phyloP scores from a whole-genome alignment of 192 early-diverging fungal species.

The Backusella sp. region DNA sequence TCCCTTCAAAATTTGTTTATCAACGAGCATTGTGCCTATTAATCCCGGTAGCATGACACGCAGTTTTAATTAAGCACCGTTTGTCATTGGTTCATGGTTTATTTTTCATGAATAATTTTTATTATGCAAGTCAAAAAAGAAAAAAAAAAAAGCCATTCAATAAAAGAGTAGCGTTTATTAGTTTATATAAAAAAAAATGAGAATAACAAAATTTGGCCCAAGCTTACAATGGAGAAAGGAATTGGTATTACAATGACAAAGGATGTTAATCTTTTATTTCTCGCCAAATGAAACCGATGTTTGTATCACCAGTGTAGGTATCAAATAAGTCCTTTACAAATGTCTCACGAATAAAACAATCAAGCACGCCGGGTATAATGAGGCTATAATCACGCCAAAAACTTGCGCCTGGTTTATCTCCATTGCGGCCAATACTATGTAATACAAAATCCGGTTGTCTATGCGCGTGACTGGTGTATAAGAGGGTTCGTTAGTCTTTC shows the following conservation, averaged over 20 bases:
- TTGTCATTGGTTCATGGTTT: no score
- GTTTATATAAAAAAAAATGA: no score
- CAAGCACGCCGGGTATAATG: conserved; percentile 18
- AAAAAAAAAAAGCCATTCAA: no score
- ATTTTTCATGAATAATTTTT: no score
- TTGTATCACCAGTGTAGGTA: neutral
- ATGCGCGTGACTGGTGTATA: conserved; percentile 14
- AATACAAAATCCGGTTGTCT: conserved; percentile 28
- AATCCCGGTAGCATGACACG: neutral
- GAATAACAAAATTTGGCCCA: no score
- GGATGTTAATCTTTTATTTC: neutral
- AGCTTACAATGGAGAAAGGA: no score
- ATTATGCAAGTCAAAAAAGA: no score
- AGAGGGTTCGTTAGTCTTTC: neutral
- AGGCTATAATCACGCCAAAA: conserved; percentile 39
- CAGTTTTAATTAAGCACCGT: no score
- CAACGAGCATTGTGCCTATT: neutral
- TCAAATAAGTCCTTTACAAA: conserved; percentile 30
- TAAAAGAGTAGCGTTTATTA: no score
- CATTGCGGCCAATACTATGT: conserved; percentile 31
- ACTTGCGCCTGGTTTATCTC: conserved; percentile 14
- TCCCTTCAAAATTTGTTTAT: neutral
- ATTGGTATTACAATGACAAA: neutral
- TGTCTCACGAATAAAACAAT: conserved; percentile 35
- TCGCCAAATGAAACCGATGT: neutral